phyloP scores from a whole-genome alignment of 345 rosid genomes.

The Salix brachista region DNA sequence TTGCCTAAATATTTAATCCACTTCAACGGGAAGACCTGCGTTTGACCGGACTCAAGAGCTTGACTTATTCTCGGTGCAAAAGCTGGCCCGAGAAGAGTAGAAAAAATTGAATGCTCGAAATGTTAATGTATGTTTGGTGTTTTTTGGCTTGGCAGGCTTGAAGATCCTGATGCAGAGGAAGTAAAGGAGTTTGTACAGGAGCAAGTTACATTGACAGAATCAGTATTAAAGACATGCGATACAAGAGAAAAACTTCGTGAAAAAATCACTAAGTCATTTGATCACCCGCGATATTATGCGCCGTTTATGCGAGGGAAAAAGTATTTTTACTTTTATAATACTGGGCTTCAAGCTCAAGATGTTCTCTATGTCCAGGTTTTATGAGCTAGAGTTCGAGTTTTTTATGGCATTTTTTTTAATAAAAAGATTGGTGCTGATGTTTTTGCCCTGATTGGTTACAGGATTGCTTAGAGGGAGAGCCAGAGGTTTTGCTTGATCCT shows the following conservation, averaged over 20 bases:
- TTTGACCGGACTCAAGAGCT: background rate
- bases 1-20: background rate
- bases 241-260: constrained; percentile 51
- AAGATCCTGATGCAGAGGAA: constrained; percentile 82
- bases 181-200: constrained; percentile 65
- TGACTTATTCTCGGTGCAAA: background rate
- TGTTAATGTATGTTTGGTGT: background rate
- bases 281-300: constrained; percentile 73
- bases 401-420: background rate
- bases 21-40: background rate
- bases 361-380: constrained; percentile 71
- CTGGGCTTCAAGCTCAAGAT: constrained; percentile 80
- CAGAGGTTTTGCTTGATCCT: constrained; percentile 78
- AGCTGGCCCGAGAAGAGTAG: background rate
- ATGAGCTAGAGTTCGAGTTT: background rate
- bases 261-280: constrained; percentile 57
- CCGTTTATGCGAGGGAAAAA: constrained; percentile 62
- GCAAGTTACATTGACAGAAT: constrained; percentile 61
- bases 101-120: background rate
- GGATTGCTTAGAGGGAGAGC: constrained; percentile 68
- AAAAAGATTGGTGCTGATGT: background rate
- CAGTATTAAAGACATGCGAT: constrained; percentile 57
- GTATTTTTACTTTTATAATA: constrained; percentile 81
- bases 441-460: constrained; percentile 9
- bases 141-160: constrained; percentile 48